Evolutionary conservation across 768 basidiomycete species (phyloP).

Genomic region (Astraeus odoratus): DNA sequence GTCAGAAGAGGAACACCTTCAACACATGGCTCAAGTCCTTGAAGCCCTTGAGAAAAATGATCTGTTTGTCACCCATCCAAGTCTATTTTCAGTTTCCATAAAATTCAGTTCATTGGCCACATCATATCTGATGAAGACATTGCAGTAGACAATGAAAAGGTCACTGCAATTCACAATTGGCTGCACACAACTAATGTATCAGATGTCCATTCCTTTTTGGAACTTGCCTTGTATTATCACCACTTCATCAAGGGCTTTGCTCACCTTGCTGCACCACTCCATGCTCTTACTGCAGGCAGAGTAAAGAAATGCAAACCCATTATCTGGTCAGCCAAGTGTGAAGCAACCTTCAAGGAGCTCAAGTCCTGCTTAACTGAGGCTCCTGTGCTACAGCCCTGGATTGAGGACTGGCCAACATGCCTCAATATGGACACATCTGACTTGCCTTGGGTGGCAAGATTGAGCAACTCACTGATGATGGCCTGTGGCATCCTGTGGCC

Average conservation of each 20-base stretch:
- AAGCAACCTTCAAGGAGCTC: neutral
- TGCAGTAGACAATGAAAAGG: no score
- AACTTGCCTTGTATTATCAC: no score
- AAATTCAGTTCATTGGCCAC: neutral
- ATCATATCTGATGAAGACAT: neutral
- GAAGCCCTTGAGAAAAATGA: constrained; percentile 22
- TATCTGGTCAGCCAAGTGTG: no score
- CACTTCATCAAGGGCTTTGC: neutral
- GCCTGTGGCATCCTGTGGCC: no score
- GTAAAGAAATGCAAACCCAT: neutral
- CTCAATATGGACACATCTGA: neutral
- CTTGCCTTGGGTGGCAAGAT: neutral
- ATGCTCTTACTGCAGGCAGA: neutral
- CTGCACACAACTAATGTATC: neutral
- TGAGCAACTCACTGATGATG: neutral
- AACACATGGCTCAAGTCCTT: constrained; percentile 30
- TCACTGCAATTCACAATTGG: neutral
- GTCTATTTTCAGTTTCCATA: no score
- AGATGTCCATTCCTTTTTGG: no score
- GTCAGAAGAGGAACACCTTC: constrained; percentile 13
- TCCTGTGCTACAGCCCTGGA: neutral
- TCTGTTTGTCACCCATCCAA: neutral
- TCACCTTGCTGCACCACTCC: no score
- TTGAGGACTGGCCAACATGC: neutral
- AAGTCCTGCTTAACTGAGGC: neutral